phyloP scores from a whole-genome alignment of 2,329 filamentous ascomycete species.

The Trichoderma aggressivum region DNA sequence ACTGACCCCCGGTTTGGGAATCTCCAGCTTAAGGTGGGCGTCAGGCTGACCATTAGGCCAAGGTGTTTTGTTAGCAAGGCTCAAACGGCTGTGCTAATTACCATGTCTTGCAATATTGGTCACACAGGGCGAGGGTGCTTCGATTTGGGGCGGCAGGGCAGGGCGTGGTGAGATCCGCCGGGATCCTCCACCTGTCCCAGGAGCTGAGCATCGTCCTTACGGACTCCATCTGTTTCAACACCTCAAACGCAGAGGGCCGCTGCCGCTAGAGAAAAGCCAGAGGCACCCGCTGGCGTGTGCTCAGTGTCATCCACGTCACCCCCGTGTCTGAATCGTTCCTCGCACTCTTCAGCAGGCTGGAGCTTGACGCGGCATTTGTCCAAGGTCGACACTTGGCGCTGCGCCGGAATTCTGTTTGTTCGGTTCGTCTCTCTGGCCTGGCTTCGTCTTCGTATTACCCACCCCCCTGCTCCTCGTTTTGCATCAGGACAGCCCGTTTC shows the following conservation, averaged over 20 bases:
- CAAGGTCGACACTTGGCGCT: not conserved
- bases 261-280: slow-evolving; percentile 11
- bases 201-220: not conserved
- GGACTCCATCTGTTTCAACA: not conserved
- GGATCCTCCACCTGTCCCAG: not conserved
- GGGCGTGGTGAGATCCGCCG: not conserved
- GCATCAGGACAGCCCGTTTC: not conserved
- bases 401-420: not conserved
- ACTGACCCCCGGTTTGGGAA: not conserved
- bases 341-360: not conserved
- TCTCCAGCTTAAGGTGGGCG: slow-evolving; percentile 1
- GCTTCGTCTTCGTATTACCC: not conserved
- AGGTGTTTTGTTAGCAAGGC: not conserved
- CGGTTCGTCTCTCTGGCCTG: not conserved
- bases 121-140: not conserved
- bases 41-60: not conserved
- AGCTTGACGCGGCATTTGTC: not conserved
- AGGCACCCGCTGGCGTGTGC: slow-evolving; percentile 8
- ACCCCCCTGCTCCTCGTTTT: not conserved
- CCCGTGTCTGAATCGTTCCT: not conserved
- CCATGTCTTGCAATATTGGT: not conserved
- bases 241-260: slow-evolving; percentile 11
- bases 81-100: not conserved
- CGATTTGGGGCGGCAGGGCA: not conserved
- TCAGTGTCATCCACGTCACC: not conserved